Evolutionary conservation across 768 basidiomycete genomes (phyloP).

Genomic region (Kwoniella dendrophila): DNA sequence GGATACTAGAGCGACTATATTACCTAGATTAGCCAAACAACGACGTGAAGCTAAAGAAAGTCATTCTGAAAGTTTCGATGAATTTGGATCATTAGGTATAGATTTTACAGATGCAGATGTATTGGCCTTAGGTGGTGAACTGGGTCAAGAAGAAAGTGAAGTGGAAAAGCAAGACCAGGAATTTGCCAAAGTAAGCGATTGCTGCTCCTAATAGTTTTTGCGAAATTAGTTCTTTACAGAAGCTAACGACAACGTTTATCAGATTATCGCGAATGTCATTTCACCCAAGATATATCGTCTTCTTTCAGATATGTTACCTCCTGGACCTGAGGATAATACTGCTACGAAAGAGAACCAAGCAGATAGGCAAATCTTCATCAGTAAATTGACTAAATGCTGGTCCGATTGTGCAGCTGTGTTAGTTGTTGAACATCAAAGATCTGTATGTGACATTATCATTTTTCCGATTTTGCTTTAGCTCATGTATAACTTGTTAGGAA

Average conservation of each 20-base stretch:
- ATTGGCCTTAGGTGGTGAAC: conserved; percentile 62
- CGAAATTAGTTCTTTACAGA: too few species aligned
- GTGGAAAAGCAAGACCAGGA: conserved; percentile 60
- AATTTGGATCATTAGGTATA: conserved; percentile 66
- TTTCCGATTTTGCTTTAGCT: not conserved
- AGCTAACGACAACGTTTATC: conserved; percentile 9
- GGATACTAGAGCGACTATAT: conserved; percentile 61
- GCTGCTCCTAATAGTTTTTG: too few species aligned
- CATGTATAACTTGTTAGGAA: conserved; percentile 58
- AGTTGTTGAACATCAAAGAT: conserved; percentile 58
- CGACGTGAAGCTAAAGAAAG: conserved; percentile 54
- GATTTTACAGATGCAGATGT: conserved; percentile 68
- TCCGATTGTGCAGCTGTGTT: conserved; percentile 68
- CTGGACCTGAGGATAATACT: conserved; percentile 25
- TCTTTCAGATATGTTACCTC: conserved; percentile 61
- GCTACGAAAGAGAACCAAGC: conserved; percentile 31
- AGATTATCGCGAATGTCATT: conserved; percentile 63
- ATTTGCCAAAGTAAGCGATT: conserved; percentile 61
- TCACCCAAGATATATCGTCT: conserved; percentile 64
- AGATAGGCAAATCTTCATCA: conserved; percentile 58
- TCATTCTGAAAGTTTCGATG: conserved; percentile 75
- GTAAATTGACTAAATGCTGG: conserved; percentile 72
- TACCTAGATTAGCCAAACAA: conserved; percentile 58
- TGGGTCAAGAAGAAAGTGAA: conserved; percentile 36
- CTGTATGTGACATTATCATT: conserved; percentile 17